Percentiles rank a stretch among this genome's conserved stretches.
phyloP scores from a whole-genome alignment of 2,329 filamentous ascomycete genomes.

The Aspergillus hiratsukae region DNA sequence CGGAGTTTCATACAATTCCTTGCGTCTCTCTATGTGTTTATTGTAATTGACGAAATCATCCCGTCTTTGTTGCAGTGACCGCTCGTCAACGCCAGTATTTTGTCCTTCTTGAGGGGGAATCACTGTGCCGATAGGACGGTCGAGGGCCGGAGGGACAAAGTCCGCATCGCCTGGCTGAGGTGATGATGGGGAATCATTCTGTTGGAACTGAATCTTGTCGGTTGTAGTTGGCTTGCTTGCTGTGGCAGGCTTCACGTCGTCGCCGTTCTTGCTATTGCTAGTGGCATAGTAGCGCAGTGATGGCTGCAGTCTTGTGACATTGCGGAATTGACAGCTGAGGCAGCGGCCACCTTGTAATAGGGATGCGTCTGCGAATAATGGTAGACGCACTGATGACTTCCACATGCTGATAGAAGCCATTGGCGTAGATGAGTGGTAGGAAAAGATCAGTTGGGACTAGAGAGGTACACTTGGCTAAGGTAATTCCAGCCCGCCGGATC shows the following conservation, averaged over 20 bases:
- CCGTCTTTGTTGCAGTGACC: conserved; percentile 63
- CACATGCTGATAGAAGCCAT: conserved; percentile 21
- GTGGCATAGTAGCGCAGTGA: conserved; percentile 28
- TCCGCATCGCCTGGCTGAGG: conserved; percentile 34
- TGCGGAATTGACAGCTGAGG: conserved; percentile 34
- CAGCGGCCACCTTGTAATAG: conserved; percentile 27
- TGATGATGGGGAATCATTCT: conserved; percentile 20
- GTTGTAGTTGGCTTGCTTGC: conserved; percentile 2
- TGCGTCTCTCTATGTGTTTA: conserved; percentile 71
- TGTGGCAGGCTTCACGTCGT: conserved; percentile 8
- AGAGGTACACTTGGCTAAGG: neutral
- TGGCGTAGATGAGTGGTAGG: neutral
- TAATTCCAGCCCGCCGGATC: neutral
- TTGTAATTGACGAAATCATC: conserved; percentile 82
- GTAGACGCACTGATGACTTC: conserved; percentile 21
- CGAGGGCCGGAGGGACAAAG: conserved; percentile 51
- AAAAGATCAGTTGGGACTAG: neutral
- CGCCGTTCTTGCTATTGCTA: conserved; percentile 11
- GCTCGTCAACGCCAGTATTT: conserved; percentile 71
- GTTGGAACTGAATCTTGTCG: conserved; percentile 24
- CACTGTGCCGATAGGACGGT: conserved; percentile 76
- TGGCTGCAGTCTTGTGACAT: conserved; percentile 15
- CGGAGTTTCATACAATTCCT: conserved; percentile 59
- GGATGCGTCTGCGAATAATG: conserved; percentile 18
- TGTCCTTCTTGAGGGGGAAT: conserved; percentile 70